A percentile compares a stretch with the other conserved stretches of the same genome.
These are phyloP conservation scores for Xylaria sp. DNA, from an alignment of 2,329 filamentous ascomycete genomes.

Conservation along the genomic window DNA sequence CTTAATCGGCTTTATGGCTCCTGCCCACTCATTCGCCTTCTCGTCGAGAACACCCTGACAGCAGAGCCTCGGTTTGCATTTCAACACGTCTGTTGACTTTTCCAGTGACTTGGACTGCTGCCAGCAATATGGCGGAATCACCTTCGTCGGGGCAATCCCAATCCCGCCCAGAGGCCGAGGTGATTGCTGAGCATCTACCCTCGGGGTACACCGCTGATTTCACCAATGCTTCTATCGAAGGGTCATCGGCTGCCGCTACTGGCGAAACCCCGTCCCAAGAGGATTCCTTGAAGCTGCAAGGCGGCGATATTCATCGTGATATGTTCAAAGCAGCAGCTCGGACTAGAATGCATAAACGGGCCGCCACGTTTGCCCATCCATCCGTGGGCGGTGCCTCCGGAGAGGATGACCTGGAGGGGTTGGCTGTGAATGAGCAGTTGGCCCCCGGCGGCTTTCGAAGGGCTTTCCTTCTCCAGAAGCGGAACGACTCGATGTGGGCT, in stretches of 20 bases:
- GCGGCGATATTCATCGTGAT: constrained; percentile 82
- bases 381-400: constrained; percentile 57
- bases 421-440: constrained; percentile 50
- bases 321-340: constrained; percentile 78
- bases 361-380: constrained; percentile 74
- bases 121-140: constrained; percentile 21
- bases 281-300: constrained; percentile 77
- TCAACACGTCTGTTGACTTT: background rate
- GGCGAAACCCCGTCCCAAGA: constrained; percentile 53
- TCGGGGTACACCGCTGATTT: constrained; percentile 56
- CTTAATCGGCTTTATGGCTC: constrained; percentile 29
- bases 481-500: constrained; percentile 51
- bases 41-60: constrained; percentile 27
- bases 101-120: background rate
- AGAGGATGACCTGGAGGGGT: constrained; percentile 44
- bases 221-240: constrained; percentile 46
- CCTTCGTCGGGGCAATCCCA: constrained; percentile 32
- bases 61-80: background rate
- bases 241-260: constrained; percentile 40
- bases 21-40: constrained; percentile 11
- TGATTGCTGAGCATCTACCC: constrained; percentile 39
- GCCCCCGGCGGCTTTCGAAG: constrained; percentile 63
- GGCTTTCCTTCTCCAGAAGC: constrained; percentile 56
- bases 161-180: constrained; percentile 36
- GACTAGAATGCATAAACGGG: constrained; percentile 62